Conservation (phyloP, 2,329 filamentous ascomycete species). For the Ophiostoma piceae region DNA sequence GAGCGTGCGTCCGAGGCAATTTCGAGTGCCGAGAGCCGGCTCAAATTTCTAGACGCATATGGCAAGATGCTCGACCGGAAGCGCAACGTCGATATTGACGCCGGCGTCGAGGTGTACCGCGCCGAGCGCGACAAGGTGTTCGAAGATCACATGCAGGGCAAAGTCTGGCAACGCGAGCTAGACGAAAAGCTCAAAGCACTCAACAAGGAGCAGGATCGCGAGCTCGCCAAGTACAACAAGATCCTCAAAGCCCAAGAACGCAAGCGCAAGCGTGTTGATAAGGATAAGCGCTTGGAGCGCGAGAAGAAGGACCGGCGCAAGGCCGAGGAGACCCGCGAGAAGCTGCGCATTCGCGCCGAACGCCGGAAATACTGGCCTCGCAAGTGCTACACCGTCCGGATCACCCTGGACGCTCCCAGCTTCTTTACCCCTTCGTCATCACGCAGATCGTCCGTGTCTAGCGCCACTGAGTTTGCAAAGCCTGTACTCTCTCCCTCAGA, state of each 20-base stretch:
- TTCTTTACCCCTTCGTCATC: conserved; percentile 42
- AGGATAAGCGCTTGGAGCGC: conserved; percentile 28
- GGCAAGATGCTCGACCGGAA: conserved; percentile 37
- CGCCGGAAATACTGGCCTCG: conserved; percentile 47
- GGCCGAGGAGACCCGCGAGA: conserved; percentile 37
- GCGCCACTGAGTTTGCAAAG: conserved; percentile 50
- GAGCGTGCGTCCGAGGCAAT: conserved; percentile 33
- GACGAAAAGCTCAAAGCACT: conserved; percentile 33
- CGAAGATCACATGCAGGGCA: conserved; percentile 37
- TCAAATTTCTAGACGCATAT: conserved; percentile 41
- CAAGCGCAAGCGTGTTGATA: not conserved
- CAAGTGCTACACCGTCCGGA: conserved; percentile 45
- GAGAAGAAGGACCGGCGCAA: conserved; percentile 34
- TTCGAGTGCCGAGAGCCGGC: conserved; percentile 36
- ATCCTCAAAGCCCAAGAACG: not conserved
- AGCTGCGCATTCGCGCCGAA: conserved; percentile 41
- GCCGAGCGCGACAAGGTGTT: conserved; percentile 41
- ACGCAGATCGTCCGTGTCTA: conserved; percentile 46
- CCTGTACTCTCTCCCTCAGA: conserved; percentile 45
- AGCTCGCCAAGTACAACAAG: conserved; percentile 27
- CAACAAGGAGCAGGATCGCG: conserved; percentile 34
- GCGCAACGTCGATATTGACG: conserved; percentile 35
- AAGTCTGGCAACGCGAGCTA: conserved; percentile 34
- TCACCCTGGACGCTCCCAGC: conserved; percentile 46
- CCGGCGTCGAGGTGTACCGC: conserved; percentile 40